Conservation (phyloP, 2,329 filamentous ascomycete genomes). For the Byssothecium circinans region DNA sequence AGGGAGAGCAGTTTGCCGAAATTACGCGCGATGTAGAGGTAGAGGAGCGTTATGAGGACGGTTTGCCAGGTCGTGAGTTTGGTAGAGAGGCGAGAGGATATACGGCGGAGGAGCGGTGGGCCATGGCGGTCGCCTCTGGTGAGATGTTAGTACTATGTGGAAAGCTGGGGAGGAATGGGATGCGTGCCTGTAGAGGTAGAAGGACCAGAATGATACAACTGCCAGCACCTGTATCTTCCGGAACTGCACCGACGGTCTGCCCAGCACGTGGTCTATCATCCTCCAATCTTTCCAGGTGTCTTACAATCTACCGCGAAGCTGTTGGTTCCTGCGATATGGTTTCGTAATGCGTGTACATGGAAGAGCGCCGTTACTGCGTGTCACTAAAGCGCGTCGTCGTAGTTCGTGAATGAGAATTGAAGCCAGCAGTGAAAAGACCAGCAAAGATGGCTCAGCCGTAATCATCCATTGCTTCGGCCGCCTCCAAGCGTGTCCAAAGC, state of each 20-base stretch:
- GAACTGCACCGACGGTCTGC: slow-evolving; percentile 86
- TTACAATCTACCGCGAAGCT: background rate
- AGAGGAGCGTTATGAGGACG: slow-evolving; percentile 82
- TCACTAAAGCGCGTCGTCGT: too few relatives aligned
- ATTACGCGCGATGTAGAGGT: slow-evolving; percentile 88
- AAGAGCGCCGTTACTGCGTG: too few relatives aligned
- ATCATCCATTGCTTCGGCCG: slow-evolving; percentile 8
- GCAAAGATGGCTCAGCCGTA: slow-evolving; percentile 12
- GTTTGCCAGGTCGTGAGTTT: slow-evolving; percentile 87
- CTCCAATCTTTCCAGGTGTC: background rate
- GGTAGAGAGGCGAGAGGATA: slow-evolving; percentile 72
- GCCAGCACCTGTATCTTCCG: slow-evolving; percentile 89
- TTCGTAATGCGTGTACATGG: background rate
- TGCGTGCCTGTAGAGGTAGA: slow-evolving; percentile 74
- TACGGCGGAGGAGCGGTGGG: slow-evolving; percentile 69
- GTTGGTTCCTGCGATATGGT: background rate
- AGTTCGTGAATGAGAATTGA: background rate
- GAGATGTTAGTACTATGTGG: slow-evolving; percentile 14
- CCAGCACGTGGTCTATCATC: slow-evolving; percentile 78
- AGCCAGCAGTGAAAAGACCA: background rate
- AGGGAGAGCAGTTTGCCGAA: slow-evolving; percentile 90
- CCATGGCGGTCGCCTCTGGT: slow-evolving; percentile 81
- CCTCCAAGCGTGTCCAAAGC: background rate
- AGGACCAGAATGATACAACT: slow-evolving; percentile 87
- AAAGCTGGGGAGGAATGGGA: slow-evolving; percentile 4